Percentiles rank a stretch among this genome's conserved stretches.
phyloP scores from a whole-genome alignment of 2,329 filamentous ascomycete species.

The Cercospora janseana region DNA sequence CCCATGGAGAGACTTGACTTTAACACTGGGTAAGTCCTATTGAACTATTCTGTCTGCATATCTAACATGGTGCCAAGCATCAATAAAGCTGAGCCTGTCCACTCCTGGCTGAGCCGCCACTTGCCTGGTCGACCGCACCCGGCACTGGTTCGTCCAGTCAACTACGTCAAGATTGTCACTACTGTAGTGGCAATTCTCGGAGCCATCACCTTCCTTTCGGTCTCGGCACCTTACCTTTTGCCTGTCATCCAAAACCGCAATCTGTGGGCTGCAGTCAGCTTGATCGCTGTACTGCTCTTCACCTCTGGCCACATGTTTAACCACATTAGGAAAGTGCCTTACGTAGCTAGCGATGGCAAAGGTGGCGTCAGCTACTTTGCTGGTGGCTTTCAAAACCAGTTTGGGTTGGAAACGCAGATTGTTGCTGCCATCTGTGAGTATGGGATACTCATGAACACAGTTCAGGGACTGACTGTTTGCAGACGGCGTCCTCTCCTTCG shows the following conservation, averaged over 20 bases:
- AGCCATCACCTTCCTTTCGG: conserved; percentile 63
- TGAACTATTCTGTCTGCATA: neutral
- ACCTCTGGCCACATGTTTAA: conserved; percentile 99
- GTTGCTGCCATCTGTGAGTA: conserved; percentile 89
- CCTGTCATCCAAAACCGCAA: conserved; percentile 87
- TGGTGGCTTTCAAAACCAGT: conserved; percentile 87
- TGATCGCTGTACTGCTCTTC: conserved; percentile 88
- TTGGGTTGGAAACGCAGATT: conserved; percentile 92
- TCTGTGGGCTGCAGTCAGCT: conserved; percentile 84
- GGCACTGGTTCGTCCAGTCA: conserved; percentile 75
- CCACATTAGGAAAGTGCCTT: conserved; percentile 93
- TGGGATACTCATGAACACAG: neutral
- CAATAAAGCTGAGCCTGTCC: conserved; percentile 72
- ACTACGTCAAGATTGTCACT: conserved; percentile 74
- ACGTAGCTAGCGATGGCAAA: conserved; percentile 78
- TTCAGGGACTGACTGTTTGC: conserved; percentile 23
- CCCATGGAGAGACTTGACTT: conserved; percentile 84
- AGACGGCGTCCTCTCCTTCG: conserved; percentile 83
- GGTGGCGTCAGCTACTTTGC: conserved; percentile 91
- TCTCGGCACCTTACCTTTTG: conserved; percentile 73
- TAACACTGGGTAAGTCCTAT: conserved; percentile 62
- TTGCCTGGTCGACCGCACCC: conserved; percentile 76
- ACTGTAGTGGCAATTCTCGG: conserved; percentile 69
- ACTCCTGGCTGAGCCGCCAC: conserved; percentile 74
- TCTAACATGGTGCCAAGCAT: conserved; percentile 51